Evolutionary conservation across 129 eudicot genomes (phyloP), one percentile per base, ranked within the genome.

Genomic region (Lonicera japonica): DNA sequence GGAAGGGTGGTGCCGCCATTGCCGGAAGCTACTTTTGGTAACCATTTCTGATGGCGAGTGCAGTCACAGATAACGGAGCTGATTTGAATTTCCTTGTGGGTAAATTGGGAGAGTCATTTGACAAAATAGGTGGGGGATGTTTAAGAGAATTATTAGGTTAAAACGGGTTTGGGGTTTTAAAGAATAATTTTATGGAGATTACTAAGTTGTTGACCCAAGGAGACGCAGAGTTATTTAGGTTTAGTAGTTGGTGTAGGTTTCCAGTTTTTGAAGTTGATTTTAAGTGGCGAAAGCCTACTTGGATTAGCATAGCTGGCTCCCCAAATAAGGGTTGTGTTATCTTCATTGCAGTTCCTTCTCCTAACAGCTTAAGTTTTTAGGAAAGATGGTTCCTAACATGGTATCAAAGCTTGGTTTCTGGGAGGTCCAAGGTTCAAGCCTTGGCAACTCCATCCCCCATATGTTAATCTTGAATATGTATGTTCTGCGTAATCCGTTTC

Each of bases 191-290:
- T 21, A 45, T 8, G 16, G 58, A 77, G 61, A 60, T 80, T 16
- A 19, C 72, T 1, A 62, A 77, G 64, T 34, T 39, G 25, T 11
- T 84, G 23, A 1, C 13, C 12, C 16, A 60, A 21, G 75, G 64
- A n/a, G 73, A 62, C 64, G 69, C 46, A 65, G 70, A n/a, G n/a
- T n/a, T n/a, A n/a, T n/a, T n/a, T n/a, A n/a, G n/a, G n/a, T n/a
- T n/a, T n/a, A n/a, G n/a, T 9, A 80, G 84, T 62, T 80, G 75
- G 75, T 80, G 84, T 67, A 63, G 78, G 34, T 77, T 77, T 62
- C 45, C 18, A 9, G 29, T 71, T 7, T 64, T 68, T 53, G 79
- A 74, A 39, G 63, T 72, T 17, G 80, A 84, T 62, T 84, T 80
- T 64, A 85, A 84, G 41, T 76, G 80, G 89, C 82, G 82, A 25